phyloP scores from a whole-genome alignment of 306 rosid genomes.

The barrel medic (Medicago truncatula) region MtrunA17r5.0-ANR NC_053045.1:41927501-41928000 shows the following conservation, averaged over 20 bases:
- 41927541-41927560: slow-evolving; percentile 75
- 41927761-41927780: slow-evolving; percentile 79
- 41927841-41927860: slow-evolving; percentile 93
- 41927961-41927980: slow-evolving; percentile 95
- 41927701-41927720: slow-evolving; percentile 87
- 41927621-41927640: slow-evolving; percentile 4
- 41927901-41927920: slow-evolving; percentile 97
- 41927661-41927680: slow-evolving; percentile 97
- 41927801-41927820: slow-evolving; percentile 29
- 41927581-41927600: not conserved
- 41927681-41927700: slow-evolving; percentile 83
- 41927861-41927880: slow-evolving; percentile 94
- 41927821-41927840: slow-evolving; percentile 28
- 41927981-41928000: slow-evolving; percentile 96
- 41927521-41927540: slow-evolving; percentile 88
- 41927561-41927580: slow-evolving; percentile 38
- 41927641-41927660: slow-evolving; percentile 85
- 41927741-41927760: slow-evolving; percentile 87
- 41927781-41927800: slow-evolving; percentile 34
- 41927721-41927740: slow-evolving; percentile 72
- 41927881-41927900: slow-evolving; percentile 88
- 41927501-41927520: slow-evolving; percentile 89
- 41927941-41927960: slow-evolving; percentile 92
- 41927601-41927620: slow-evolving; percentile 5
- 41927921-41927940: slow-evolving; percentile 88